Evolutionary conservation across 2,329 filamentous ascomycete species (phyloP).

Genomic region (Epichloe festucae): DNA sequence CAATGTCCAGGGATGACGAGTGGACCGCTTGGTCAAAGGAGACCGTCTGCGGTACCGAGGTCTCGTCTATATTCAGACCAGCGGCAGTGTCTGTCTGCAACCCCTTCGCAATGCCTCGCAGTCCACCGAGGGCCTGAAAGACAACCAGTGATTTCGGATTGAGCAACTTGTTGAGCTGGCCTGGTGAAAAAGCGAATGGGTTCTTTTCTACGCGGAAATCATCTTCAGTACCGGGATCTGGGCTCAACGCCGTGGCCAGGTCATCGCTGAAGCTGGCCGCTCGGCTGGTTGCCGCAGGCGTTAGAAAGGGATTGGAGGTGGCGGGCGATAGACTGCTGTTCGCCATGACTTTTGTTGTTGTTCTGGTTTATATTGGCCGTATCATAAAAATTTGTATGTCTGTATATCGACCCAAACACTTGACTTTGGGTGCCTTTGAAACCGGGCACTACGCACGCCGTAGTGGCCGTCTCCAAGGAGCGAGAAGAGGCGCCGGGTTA

Average conservation of each 20-base stretch:
- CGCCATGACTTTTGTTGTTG: neutral
- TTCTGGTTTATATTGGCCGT: too few relatives aligned
- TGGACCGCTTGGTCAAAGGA: constrained; percentile 48
- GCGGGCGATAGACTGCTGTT: constrained; percentile 1
- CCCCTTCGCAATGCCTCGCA: constrained; percentile 61
- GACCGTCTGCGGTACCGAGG: constrained; percentile 46
- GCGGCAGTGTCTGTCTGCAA: constrained; percentile 49
- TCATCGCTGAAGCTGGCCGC: constrained; percentile 11
- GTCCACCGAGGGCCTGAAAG: constrained; percentile 62
- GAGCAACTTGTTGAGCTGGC: constrained; percentile 65
- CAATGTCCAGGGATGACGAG: neutral
- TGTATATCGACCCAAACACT: too few relatives aligned
- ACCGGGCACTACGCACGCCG: too few relatives aligned
- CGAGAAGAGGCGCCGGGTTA: neutral
- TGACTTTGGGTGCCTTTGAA: too few relatives aligned
- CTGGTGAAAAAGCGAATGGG: constrained; percentile 72
- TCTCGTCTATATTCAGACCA: constrained; percentile 61
- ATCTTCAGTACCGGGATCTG: constrained; percentile 58
- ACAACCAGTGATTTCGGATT: constrained; percentile 68
- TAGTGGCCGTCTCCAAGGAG: too few relatives aligned
- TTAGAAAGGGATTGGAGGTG: constrained; percentile 14
- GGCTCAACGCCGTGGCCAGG: constrained; percentile 44
- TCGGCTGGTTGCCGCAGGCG: constrained; percentile 9
- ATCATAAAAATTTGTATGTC: too few relatives aligned
- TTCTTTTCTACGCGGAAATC: constrained; percentile 65